Base-by-base conservation (phyloP, 306 rosid genomes). In the Crotalaria pallida region DNA sequence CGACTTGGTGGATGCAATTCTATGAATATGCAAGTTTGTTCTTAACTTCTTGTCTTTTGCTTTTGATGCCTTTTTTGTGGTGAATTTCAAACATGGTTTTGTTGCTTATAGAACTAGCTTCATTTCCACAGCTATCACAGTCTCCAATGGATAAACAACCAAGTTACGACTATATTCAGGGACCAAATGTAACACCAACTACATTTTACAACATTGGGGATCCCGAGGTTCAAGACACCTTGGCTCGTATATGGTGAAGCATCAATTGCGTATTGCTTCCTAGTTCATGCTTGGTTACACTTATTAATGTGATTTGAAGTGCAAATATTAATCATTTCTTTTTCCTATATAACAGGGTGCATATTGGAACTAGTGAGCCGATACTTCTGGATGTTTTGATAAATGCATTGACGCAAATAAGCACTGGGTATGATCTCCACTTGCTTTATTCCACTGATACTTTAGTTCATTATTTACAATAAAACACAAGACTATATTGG, bases 1-100 rank as follows among this genome's bases (percentile, higher is more conserved):
- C 96, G 96, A 31, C 89, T 93, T 58, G 96, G 98, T 26, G 98
- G 97, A 81, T 88, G 93, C 86, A 90, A 93, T 84, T 77, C 98
- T 65, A 84, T 88, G 97, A 90, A 93, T 75, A 93, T 93, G 97
- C 97, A 93, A 77, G 75, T 29, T 73, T 75, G n/a, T n/a, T n/a
- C n/a, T n/a, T n/a, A n/a, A n/a, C n/a, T n/a, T n/a, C n/a, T 44
- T 57, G 50, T 65, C 62, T 55, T 77, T 49, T 24, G 0, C 67
- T 13, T 10, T 38, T 22, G 43, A 23, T 7, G 13, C 48, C 40
- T 21, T 27, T 66, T 10, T 67, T 48, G 11, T 24, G 3, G 43
- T 29, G 10, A 60, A 21, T 3, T 72, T 57, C 38, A 11, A 52
- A 10, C 27, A 48, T 13, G 67, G 59, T 68, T 50, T 50, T 57